Conservation (phyloP, 306 rosid species). For the Amphicarpaea edgeworthii region DNA sequence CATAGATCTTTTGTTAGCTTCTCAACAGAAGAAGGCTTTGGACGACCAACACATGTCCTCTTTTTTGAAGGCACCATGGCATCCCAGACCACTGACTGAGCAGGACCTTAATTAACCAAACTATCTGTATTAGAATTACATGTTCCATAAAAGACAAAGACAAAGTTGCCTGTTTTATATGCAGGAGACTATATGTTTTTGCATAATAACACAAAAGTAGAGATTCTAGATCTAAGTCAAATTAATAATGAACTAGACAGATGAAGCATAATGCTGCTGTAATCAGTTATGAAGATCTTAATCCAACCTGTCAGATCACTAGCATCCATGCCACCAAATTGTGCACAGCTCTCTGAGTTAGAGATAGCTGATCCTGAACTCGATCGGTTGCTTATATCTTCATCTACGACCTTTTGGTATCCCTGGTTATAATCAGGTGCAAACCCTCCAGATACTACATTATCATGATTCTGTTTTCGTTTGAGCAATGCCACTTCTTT, state of each 20-base stretch:
- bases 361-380: constrained; percentile 98
- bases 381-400: constrained; percentile 89
- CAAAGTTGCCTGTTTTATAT: constrained; percentile 23
- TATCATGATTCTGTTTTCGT: constrained; percentile 70
- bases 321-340: constrained; percentile 79
- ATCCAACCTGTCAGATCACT: constrained; percentile 96
- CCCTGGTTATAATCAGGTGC: constrained; percentile 68
- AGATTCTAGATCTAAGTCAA: constrained; percentile 31
- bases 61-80: constrained; percentile 86
- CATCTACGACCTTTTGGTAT: constrained; percentile 68
- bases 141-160: neutral
- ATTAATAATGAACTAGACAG: constrained; percentile 27
- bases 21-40: constrained; percentile 92
- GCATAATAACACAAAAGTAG: neutral
- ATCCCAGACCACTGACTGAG: constrained; percentile 95
- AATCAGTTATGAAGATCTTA: constrained; percentile 30
- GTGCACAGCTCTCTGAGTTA: constrained; percentile 95
- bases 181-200: constrained; percentile 11
- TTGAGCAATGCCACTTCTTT: constrained; percentile 79
- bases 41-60: constrained; percentile 86
- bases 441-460: constrained; percentile 55
- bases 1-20: constrained; percentile 92
- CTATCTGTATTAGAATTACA: constrained; percentile 38
- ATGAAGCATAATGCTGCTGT: constrained; percentile 28
- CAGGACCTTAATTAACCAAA: constrained; percentile 72